phyloP scores from a whole-genome alignment of 2,329 filamentous ascomycete genomes.

The Botryotinia narcissicola region DNA sequence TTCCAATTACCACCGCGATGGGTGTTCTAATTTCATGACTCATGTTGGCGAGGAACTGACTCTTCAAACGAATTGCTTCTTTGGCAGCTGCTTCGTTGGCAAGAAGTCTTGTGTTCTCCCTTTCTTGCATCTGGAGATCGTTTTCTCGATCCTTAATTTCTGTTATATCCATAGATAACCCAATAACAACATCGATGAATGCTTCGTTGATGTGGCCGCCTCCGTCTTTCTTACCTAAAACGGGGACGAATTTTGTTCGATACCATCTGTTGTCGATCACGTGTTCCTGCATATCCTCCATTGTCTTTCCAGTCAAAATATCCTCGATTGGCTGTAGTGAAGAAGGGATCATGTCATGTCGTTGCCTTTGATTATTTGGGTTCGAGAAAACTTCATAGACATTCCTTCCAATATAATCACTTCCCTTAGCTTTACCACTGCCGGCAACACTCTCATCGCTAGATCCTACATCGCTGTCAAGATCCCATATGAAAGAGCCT shows the following conservation, averaged over 20 bases:
- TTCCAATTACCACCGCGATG: slow-evolving; percentile 77
- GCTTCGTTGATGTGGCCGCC: slow-evolving; percentile 50
- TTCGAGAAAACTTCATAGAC: slow-evolving; percentile 63
- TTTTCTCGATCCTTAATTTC: slow-evolving; percentile 65
- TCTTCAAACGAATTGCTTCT: slow-evolving; percentile 77
- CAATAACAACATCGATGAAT: slow-evolving; percentile 69
- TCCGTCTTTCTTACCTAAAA: slow-evolving; percentile 55
- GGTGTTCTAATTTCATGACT: slow-evolving; percentile 78
- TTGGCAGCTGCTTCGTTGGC: slow-evolving; percentile 77
- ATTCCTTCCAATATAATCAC: slow-evolving; percentile 53
- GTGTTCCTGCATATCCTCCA: slow-evolving; percentile 62
- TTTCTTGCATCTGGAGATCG: slow-evolving; percentile 61
- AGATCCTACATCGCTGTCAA: slow-evolving; percentile 34
- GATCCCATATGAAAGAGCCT: slow-evolving; percentile 58
- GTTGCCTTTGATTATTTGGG: slow-evolving; percentile 3
- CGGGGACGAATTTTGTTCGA: slow-evolving; percentile 67
- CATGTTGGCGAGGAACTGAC: slow-evolving; percentile 78
- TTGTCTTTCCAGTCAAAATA: slow-evolving; percentile 59
- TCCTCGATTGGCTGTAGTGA: slow-evolving; percentile 60
- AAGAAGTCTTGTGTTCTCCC: slow-evolving; percentile 67
- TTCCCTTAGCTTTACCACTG: slow-evolving; percentile 26
- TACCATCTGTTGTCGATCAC: slow-evolving; percentile 58
- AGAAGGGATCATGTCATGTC: slow-evolving; percentile 36
- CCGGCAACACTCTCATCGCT: slow-evolving; percentile 40
- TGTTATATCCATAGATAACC: slow-evolving; percentile 77